Percentiles rank a stretch among this genome's conserved stretches.
Conservation (phyloP, 2,329 filamentous ascomycete genomes). For the Alternaria consortialis region DNA sequence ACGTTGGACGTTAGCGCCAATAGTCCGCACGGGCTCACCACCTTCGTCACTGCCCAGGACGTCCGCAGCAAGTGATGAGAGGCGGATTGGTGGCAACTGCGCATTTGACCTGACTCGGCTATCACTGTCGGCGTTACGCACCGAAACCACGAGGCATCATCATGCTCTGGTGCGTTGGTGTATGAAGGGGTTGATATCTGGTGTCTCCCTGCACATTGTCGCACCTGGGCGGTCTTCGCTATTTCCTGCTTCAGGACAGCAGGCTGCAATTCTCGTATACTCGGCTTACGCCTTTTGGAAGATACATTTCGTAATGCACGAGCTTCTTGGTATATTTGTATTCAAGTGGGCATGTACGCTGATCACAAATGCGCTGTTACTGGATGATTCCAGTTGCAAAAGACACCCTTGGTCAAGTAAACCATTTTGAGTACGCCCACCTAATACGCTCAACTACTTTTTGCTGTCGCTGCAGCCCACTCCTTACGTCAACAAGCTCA, state of each 20-base stretch:
- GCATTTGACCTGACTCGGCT: conserved; percentile 6
- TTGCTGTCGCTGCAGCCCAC: conserved; percentile 79
- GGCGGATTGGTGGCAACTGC: conserved; percentile 14
- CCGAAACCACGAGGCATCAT: not conserved
- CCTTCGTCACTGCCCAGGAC: conserved; percentile 14
- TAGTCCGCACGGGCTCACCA: conserved; percentile 19
- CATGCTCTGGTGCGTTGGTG: not conserved
- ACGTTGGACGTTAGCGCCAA: conserved; percentile 22
- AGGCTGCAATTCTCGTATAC: not conserved
- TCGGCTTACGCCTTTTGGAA: not conserved
- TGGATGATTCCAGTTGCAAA: conserved; percentile 1
- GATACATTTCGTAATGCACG: not conserved
- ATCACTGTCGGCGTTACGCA: not conserved
- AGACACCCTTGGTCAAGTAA: conserved; percentile 35
- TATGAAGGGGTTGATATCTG: not conserved
- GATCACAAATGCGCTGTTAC: not conserved
- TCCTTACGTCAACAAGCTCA: conserved; percentile 81
- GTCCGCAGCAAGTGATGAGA: conserved; percentile 8
- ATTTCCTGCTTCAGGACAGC: not conserved
- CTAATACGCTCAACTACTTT: conserved; percentile 83
- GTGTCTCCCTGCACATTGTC: not conserved
- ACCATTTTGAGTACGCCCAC: conserved; percentile 89
- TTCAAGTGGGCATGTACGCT: conserved; percentile 7
- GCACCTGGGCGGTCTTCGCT: no score
- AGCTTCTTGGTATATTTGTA: not conserved